A percentile compares a stretch with the other conserved stretches of the same genome.
Conservation (phyloP, 305 asterid species). For the Fraxinus paxiana region DNA sequence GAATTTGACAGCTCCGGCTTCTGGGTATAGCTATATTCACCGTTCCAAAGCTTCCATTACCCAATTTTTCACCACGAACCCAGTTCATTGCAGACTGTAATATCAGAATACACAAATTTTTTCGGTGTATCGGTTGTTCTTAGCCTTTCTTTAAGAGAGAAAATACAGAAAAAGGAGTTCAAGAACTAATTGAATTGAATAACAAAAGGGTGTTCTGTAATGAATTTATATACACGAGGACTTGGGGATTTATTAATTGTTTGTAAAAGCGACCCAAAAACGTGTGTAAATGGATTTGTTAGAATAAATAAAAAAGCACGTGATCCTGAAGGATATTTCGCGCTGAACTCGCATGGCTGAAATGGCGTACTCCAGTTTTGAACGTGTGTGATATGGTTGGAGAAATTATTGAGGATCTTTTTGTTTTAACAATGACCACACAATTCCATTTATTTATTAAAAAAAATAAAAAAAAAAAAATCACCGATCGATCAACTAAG, state of each 20-base stretch:
- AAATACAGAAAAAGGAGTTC: neutral
- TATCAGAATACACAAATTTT: neutral
- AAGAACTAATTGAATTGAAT: neutral
- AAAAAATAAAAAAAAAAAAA: neutral
- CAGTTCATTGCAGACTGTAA: slow-evolving; percentile 10
- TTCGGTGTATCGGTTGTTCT: neutral
- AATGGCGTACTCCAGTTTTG: neutral
- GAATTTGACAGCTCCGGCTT: no score
- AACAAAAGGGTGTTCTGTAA: neutral
- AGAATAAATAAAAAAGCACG: neutral
- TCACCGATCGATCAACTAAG: neutral
- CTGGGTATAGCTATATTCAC: no score
- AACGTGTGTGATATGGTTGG: neutral
- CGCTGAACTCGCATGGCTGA: neutral
- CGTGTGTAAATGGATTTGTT: neutral
- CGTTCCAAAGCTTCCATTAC: no score
- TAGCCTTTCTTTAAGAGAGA: neutral
- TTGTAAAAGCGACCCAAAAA: neutral
- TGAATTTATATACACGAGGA: neutral
- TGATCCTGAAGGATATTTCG: neutral
- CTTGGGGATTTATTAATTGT: neutral
- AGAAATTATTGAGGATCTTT: neutral
- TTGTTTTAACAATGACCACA: neutral
- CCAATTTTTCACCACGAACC: slow-evolving; percentile 16
- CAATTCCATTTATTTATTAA: neutral